Evolutionary conservation across 306 rosid species (phyloP), one percentile per base, ranked within the genome.

Genomic region (Carpinus fangiana): DNA sequence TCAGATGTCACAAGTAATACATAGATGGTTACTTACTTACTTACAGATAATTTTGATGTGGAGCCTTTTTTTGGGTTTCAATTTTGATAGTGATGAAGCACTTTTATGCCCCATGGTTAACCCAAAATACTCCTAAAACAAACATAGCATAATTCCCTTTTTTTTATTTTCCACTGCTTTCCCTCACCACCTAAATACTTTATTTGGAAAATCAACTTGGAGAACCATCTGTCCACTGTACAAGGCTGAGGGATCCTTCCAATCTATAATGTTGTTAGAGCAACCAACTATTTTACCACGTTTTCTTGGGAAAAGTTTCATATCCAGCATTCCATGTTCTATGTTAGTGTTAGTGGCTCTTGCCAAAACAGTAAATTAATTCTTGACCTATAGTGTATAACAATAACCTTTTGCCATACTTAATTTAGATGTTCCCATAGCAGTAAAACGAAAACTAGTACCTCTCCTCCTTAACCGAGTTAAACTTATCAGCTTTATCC

Each of bases 381-480:
- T 48, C 5, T 59, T 59, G 28, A 52, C 20, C 34, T 7, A 59
- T 23, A 59, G 10, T 53, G 2, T 53, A 53, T 53, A 17, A 11
- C 13, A 59, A 59, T 23, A 59, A 65, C 7, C 36, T 64, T 64
- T 12, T 60, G 36, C 36, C 47, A 65, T 34, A 64, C 43, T 38
- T 41, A 41, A 41, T 6, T 41, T 41, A 5, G 45, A 41, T 6
- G 28, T 59, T 23, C 12, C 65, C 38, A 59, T 46, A 65, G 77
- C 70, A 80, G 48, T 31, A 62, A 51, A 68, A 36, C 69, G 73
- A 77, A 75, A 69, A 70, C 31, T 51, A 21, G 17, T 82, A 93
- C 99, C 99, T 93, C 82, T 65, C 87, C 85, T 91, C 91, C 91
- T 93, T 96, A 48, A 96, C 88, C 1, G 89, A 79, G 80, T 89